Conservation (phyloP, 495 filamentous ascomycete species). For the Hypomontagnella submonticulosa region DNA sequence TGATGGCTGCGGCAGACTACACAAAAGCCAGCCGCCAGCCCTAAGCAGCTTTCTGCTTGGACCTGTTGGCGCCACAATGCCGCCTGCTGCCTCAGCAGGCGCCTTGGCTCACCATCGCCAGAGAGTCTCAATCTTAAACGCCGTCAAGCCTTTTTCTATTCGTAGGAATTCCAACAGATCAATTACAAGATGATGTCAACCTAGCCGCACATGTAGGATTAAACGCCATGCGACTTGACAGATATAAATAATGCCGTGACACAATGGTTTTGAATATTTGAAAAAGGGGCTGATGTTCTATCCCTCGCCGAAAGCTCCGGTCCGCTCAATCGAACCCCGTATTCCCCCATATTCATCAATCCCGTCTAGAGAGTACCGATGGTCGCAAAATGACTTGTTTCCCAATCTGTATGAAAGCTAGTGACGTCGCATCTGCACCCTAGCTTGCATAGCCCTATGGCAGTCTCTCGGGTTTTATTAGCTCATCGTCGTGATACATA, state of each 20-base stretch:
- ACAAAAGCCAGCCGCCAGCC: slow-evolving; percentile 5
- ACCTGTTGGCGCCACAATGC: slow-evolving; percentile 30
- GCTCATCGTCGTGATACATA: slow-evolving; percentile 9
- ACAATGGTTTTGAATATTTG: slow-evolving; percentile 6
- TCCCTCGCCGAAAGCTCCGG: slow-evolving; percentile 10
- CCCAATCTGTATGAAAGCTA: slow-evolving; percentile 9
- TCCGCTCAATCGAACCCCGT: slow-evolving; percentile 12
- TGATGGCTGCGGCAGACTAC: slow-evolving; percentile 20
- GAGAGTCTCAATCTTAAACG: slow-evolving; percentile 16
- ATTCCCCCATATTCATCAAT: too few species aligned
- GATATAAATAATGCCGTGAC: slow-evolving; percentile 15
- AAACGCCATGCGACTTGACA: slow-evolving; percentile 17
- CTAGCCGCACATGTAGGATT: slow-evolving; percentile 5
- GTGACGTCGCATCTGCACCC: slow-evolving; percentile 30
- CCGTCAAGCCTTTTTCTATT: slow-evolving; percentile 15
- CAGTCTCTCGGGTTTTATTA: slow-evolving; percentile 17
- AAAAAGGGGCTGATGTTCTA: slow-evolving; percentile 1
- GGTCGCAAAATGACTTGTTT: slow-evolving; percentile 13
- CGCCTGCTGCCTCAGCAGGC: slow-evolving; percentile 33
- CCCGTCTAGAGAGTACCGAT: not conserved
- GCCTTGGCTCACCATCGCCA: slow-evolving; percentile 23
- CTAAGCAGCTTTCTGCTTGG: slow-evolving; percentile 26
- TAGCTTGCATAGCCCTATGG: slow-evolving; percentile 16
- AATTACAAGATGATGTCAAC: slow-evolving; percentile 3
- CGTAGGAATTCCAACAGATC: not conserved